Evolutionary conservation across 352 stramenopile genomes (phyloP), one percentile per base, ranked within the genome.

Genomic region (Phytophthora foliorum): DNA sequence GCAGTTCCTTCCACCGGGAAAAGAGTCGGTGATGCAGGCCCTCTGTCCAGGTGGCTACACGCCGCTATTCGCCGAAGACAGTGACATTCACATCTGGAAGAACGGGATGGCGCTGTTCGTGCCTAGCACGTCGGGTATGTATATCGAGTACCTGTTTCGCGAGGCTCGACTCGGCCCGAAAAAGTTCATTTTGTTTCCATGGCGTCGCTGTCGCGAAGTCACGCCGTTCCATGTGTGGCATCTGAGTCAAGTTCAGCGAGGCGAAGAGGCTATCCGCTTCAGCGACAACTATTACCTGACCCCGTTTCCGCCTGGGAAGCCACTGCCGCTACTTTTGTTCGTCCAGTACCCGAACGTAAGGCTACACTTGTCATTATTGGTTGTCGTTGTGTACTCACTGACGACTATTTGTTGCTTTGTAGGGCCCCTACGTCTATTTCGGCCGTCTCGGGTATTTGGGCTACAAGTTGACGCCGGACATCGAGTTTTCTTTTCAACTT

Each of bases 391-490:
- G 1, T 50, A 45, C 29, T 69, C 17, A 56, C 45, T 50, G 29
- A 48, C 41, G 31, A 41, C 31, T 39, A 2, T 60, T 64, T 8
- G 24, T 45, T 49, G 1, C 8, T 60, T 5, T 17, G 3, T 51
- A 84, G 42, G 80, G 83, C 0, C 77, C 85, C 0, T 91, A 90
- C 74, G 79, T 93, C 22, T 93, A 93, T 72, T 90, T 80, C 51
- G 85, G 85, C 1, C 81, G 77, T 4, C 74, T 93, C 24, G 85
- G 81, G 1, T 84, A 82, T 46, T 59, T 93, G 10, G 85, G 85
- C 16, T 56, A 83, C 39, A 54, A 56, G 25, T 45, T 58, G 11
- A 56, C 63, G 0, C 80, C 81, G 27, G 52, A 48, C 9, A 29
- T 93, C 2, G 78, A 90, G 48, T 86, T 91, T 48, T 83, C 78